phyloP scores from a whole-genome alignment of 148 eudicot genomes.

The Persicaria maculosa region DNA sequence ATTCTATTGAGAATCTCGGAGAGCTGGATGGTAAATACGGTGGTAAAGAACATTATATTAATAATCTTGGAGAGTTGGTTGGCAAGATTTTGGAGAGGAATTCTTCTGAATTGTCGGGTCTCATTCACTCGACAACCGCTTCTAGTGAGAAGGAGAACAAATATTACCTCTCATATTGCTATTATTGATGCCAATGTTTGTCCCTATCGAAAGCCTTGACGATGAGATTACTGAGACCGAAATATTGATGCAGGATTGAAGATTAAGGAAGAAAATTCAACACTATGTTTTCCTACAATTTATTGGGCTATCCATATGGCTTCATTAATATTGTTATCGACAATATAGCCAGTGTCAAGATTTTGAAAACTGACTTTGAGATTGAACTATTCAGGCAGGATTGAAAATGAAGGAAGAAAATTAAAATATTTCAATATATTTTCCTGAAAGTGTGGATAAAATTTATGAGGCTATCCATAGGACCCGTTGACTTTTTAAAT shows the following conservation, averaged over 20 bases:
- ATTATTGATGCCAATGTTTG: conserved; percentile 30
- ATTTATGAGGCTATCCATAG: too few relatives aligned
- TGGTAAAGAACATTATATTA: conserved; percentile 17
- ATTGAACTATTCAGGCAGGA: too few relatives aligned
- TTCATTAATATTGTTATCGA: neutral
- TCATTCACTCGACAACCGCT: conserved; percentile 19
- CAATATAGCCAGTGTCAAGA: too few relatives aligned
- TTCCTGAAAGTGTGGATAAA: too few relatives aligned
- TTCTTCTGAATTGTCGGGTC: conserved; percentile 19
- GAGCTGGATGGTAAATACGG: conserved; percentile 14
- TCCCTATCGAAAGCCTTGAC: conserved; percentile 37
- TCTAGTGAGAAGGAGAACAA: conserved; percentile 17
- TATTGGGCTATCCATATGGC: conserved; percentile 37
- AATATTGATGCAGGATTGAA: conserved; percentile 47
- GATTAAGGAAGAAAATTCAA: conserved; percentile 38
- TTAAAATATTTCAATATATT: too few relatives aligned
- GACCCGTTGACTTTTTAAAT: conserved; percentile 29
- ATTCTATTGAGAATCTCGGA: too few relatives aligned
- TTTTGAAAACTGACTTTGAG: too few relatives aligned
- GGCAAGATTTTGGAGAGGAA: conserved; percentile 15
- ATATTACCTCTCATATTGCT: conserved; percentile 33
- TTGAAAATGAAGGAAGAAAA: too few relatives aligned
- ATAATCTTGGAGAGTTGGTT: conserved; percentile 14
- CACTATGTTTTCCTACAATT: conserved; percentile 41
- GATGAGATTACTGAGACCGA: conserved; percentile 43